Base-by-base conservation (phyloP, 2,329 filamentous ascomycete species). In the Reticulascus tulasneorum region DNA sequence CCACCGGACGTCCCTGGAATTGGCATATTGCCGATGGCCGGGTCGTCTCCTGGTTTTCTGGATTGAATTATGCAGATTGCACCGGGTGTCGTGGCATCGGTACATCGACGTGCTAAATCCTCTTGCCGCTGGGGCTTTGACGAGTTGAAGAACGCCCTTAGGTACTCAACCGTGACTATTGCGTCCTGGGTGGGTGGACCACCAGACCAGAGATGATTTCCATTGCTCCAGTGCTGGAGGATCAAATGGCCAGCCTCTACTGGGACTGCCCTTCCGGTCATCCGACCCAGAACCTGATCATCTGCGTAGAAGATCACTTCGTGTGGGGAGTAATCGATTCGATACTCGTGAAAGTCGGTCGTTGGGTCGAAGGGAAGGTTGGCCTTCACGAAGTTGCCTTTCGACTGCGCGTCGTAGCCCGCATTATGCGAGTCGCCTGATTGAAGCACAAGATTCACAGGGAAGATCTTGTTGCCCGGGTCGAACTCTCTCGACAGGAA, bases 111-210 rank as follows among this genome's bases (percentile, higher is more conserved):
- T 4, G 35, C 38, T 48, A 61, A 66, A 40, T 70, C 67, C 11
- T 45, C 47, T 30, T 63, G 54, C 12, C 70, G 54, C 37, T 52
- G 44, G 3, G 49, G 44, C 15, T 66, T 48, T 4, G 81, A 80
- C 12, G 81, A 81, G 64, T 90, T 90, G 65, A 89, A 91, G 58
- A 90, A 91, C 0, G 80, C 81, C 56, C 86, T 87, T 38, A 88
- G 72, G 51, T 88, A 88, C 23, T 69, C 74, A 17, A 90, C 69
- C 7, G 71, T 75, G 48, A 86, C 66, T 13, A 71, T 60, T 0
- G 84, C 77, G 49, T 89, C 80, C 22, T 65, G 44, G 0, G 48
- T 46, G 1, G 86, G 85, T 4, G 86, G 86, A 0, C 85, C 86
- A 10, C 69, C 78, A 25, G 80, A 84, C 86, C 86, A 91, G 2